phyloP scores from a whole-genome alignment of 805 yeast genomes.

The Wickerhamiella cacticola region DNA sequence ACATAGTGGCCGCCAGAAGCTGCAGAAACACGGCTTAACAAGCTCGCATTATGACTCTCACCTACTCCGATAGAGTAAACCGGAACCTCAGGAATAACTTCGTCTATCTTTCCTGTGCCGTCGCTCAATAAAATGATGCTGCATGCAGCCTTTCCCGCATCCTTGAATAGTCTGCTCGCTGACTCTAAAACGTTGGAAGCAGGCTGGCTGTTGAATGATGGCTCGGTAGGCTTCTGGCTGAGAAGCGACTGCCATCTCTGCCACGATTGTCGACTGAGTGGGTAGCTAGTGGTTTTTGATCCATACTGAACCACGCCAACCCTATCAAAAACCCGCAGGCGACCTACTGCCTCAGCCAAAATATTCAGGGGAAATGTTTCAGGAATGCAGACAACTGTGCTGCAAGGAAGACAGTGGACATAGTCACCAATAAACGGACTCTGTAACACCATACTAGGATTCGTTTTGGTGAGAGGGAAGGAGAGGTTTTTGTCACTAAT shows the following conservation, averaged over 20 bases:
- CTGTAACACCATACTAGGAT: neutral
- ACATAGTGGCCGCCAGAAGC: slow-evolving; percentile 9
- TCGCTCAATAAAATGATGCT: slow-evolving; percentile 5
- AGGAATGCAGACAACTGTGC: slow-evolving; percentile 13
- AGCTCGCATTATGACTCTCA: neutral
- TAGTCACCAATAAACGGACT: slow-evolving; percentile 10
- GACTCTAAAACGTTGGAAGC: neutral
- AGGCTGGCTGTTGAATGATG: neutral
- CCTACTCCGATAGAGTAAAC: slow-evolving; percentile 12
- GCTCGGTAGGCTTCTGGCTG: neutral
- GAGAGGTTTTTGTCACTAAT: slow-evolving; percentile 9
- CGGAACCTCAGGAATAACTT: neutral
- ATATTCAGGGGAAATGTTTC: neutral
- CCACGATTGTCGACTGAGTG: slow-evolving; percentile 12
- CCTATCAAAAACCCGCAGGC: slow-evolving; percentile 14
- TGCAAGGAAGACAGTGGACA: slow-evolving; percentile 10
- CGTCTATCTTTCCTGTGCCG: neutral
- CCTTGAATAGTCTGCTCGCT: neutral
- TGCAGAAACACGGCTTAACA: slow-evolving; percentile 4
- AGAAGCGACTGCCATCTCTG: slow-evolving; percentile 5
- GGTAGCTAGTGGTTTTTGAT: neutral
- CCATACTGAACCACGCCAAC: slow-evolving; percentile 14
- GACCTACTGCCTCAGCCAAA: slow-evolving; percentile 12
- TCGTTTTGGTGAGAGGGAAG: slow-evolving; percentile 12
- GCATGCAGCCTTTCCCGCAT: neutral